Percentiles rank a stretch among this genome's conserved stretches.
These are phyloP conservation scores for Colletotrichum chrysophilum DNA, from an alignment of 2,329 filamentous ascomycete species.

Conservation along the genomic window DNA sequence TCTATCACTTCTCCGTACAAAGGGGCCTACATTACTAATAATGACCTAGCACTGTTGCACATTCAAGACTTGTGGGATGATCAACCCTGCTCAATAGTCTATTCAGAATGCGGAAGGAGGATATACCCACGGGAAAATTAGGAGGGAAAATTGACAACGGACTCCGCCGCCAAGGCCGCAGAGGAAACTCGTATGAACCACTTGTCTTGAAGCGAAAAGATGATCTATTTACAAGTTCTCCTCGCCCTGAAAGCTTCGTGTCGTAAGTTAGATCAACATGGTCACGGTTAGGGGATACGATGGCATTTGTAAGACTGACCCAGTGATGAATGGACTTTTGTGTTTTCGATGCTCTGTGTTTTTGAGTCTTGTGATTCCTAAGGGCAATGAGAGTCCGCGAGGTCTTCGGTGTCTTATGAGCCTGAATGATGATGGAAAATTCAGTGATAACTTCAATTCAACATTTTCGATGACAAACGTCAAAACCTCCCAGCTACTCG, in stretches of 20 bases:
- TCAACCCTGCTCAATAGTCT: neutral
- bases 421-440: too few species aligned
- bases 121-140: neutral
- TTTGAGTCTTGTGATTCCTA: too few species aligned
- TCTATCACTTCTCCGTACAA: too few species aligned
- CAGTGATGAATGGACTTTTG: too few species aligned
- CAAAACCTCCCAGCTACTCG: accelerated
- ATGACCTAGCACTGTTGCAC: too few species aligned
- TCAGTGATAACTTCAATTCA: too few species aligned
- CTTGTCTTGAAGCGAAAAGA: too few species aligned
- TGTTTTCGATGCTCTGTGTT: too few species aligned
- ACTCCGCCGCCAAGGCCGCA: neutral
- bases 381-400: too few species aligned
- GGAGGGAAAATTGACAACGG: neutral
- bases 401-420: too few species aligned
- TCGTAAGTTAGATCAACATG: neutral
- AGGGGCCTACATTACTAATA: too few species aligned
- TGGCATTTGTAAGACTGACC: neutral
- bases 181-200: neutral
- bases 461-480: neutral
- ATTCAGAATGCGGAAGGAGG: neutral
- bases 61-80: neutral
- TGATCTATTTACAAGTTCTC: too few species aligned
- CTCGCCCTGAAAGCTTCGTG: neutral
- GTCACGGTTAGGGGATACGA: neutral